These are phyloP conservation scores for Afroboletus lepidellus DNA, from an alignment of 1,284 basidiomycete genomes.

Conservation along the genomic window DNA sequence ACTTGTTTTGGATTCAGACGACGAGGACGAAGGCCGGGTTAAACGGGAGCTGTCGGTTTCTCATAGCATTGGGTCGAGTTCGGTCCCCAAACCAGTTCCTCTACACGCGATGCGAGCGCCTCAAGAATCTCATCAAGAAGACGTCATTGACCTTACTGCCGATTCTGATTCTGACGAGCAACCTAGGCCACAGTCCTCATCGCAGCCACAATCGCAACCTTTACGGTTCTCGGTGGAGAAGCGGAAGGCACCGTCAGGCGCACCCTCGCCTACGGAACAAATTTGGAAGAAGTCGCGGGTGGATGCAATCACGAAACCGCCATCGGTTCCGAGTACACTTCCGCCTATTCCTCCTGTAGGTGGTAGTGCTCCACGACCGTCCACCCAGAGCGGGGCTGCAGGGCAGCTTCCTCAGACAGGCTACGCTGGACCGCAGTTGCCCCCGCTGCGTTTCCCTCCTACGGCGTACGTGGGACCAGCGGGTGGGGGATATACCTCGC, in stretches of 20 bases:
- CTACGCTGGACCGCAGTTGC: constrained; percentile 27
- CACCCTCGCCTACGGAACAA: constrained; percentile 55
- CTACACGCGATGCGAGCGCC: constrained; percentile 20
- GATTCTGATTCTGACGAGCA: constrained; percentile 69
- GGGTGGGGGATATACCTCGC: constrained; percentile 28
- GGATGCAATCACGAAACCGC: constrained; percentile 33
- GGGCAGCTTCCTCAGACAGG: constrained; percentile 21
- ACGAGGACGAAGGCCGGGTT: constrained; percentile 70
- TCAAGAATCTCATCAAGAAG: constrained; percentile 29
- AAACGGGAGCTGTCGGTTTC: constrained; percentile 71
- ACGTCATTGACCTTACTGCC: constrained; percentile 77
- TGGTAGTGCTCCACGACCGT: constrained; percentile 10
- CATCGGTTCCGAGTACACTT: constrained; percentile 13
- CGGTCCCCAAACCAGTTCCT: constrained; percentile 21
- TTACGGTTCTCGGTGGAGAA: constrained; percentile 42
- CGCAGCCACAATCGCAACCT: constrained; percentile 22
- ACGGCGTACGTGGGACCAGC: constrained; percentile 20
- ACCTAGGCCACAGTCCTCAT: constrained; percentile 36
- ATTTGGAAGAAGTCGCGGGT: constrained; percentile 72
- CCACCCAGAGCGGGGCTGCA: constrained; percentile 16
- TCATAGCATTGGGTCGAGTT: constrained; percentile 43
- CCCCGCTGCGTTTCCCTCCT: constrained; percentile 30
- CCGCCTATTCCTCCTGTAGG: constrained; percentile 23
- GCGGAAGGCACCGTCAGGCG: constrained; percentile 53
- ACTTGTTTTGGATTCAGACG: constrained; percentile 74